phyloP scores from a whole-genome alignment of 2,329 filamentous ascomycete species.

The Alternaria solani region DNA sequence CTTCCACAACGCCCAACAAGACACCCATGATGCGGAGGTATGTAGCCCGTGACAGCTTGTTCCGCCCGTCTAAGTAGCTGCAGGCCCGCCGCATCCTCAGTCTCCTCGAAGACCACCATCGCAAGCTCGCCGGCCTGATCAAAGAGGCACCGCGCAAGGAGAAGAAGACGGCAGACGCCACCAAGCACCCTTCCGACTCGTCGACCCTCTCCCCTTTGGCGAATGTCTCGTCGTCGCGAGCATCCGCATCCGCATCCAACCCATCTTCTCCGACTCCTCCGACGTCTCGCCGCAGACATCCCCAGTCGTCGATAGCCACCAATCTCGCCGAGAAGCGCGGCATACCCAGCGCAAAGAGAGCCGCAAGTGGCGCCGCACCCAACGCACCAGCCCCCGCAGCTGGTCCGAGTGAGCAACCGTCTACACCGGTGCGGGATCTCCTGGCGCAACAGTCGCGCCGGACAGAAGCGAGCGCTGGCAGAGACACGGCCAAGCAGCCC shows the following conservation, averaged over 20 bases:
- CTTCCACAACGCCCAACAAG: slow-evolving; percentile 82
- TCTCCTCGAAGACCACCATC: slow-evolving; percentile 88
- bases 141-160: slow-evolving; percentile 64
- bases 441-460: slow-evolving; percentile 43
- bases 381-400: slow-evolving; percentile 78
- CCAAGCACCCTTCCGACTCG: slow-evolving; percentile 20
- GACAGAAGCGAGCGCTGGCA: slow-evolving; percentile 28
- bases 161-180: slow-evolving; percentile 24
- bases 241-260: slow-evolving; percentile 41
- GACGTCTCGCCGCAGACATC: slow-evolving; percentile 56
- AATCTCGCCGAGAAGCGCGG: slow-evolving; percentile 87
- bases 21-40: slow-evolving; percentile 69
- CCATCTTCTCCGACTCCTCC: slow-evolving; percentile 49
- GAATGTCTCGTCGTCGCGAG: slow-evolving; percentile 30
- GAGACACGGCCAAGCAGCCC: slow-evolving; percentile 25
- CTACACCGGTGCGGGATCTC: slow-evolving; percentile 44
- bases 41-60: slow-evolving; percentile 25
- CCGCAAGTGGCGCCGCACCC: slow-evolving; percentile 74
- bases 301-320: slow-evolving; percentile 84
- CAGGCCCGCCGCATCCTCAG: slow-evolving; percentile 83
- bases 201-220: slow-evolving; percentile 21
- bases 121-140: slow-evolving; percentile 81
- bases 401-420: slow-evolving; percentile 49
- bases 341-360: slow-evolving; percentile 67
- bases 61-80: not conserved